Base-by-base conservation (phyloP, 176 grass and related monocot species). In the Leersia perrieri region DNA sequence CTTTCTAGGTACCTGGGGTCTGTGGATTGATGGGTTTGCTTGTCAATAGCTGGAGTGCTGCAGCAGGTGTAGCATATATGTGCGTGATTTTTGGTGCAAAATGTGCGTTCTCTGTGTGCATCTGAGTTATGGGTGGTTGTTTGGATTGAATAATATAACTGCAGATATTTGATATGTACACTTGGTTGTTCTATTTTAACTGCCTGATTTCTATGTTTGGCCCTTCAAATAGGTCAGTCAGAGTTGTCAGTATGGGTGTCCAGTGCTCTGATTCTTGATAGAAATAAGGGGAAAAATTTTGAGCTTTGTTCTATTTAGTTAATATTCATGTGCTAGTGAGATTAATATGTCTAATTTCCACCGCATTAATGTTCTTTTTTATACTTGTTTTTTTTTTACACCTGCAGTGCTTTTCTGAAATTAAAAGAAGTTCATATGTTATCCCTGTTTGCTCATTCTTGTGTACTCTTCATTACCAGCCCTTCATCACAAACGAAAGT, bases 311-410 rank as follows among this genome's bases (percentile, higher is more conserved):
- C 71, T 22, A 1, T 72, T 77, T 10, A 25, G 25, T 40, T 72
- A 44, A 82, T 33, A 83, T 83, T 72, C 66, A 41, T 77, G 33
- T 86, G 58, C 5, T 64, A 53, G 12, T 30, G 26, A 16, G 40
- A 11, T 77, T 55, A 18, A 70, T 39, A 40, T 63, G 72, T 63
- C 38, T 25, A 74, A 6, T 63, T 14, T 70, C 11, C 53, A 35
- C 65, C 12, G 11, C 3, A 34, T 51, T n/a, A 13, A 31, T 41
- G 38, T 9, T 13, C 2, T 28, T 57, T 32, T 74, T 74, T 0
- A 47, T 47, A 16, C 0, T n/a, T n/a, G 14, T 3, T 13, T 16
- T 25, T 5, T 5, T 14, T 66, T 49, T 77, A 25, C 1, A 57
- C 3, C 22, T 1, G 20, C 11, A 55, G 68, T 73, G 20, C 40